A percentile compares a stretch with the other conserved stretches of the same genome.
Conservation (phyloP, 768 basidiomycete genomes). For the Suillus americanus region DNA sequence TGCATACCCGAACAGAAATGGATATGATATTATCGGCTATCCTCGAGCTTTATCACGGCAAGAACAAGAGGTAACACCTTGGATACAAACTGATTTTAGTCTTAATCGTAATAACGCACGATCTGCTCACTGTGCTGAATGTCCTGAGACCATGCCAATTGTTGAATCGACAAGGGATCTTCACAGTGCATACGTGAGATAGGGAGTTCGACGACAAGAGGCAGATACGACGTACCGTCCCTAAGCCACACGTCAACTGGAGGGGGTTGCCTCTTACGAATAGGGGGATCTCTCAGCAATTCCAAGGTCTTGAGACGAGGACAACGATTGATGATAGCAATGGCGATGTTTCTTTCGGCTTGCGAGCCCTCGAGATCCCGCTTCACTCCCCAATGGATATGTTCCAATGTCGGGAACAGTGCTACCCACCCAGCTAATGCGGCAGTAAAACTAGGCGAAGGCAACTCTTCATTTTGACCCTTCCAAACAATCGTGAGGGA, state of each 20-base stretch:
- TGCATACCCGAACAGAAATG: neutral
- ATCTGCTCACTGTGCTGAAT: neutral
- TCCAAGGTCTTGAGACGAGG: slow-evolving; percentile 6
- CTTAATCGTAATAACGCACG: neutral
- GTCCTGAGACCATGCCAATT: slow-evolving; percentile 1
- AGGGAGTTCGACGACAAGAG: neutral
- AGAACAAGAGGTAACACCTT: neutral
- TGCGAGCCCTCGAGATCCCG: neutral
- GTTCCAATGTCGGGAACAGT: neutral
- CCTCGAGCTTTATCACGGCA: neutral
- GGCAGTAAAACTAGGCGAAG: neutral
- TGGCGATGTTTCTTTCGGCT: slow-evolving; percentile 1
- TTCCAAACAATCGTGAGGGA: slow-evolving; percentile 1
- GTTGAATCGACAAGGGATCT: slow-evolving; percentile 3
- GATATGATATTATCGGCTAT: no score
- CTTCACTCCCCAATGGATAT: slow-evolving; percentile 2
- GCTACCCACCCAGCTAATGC: neutral
- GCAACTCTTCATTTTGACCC: slow-evolving; percentile 1
- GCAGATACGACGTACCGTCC: neutral
- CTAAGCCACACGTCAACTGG: slow-evolving; percentile 2
- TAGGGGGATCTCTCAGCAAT: neutral
- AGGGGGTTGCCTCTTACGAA: neutral
- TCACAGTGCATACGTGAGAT: neutral
- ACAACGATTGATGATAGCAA: neutral
- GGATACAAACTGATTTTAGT: neutral